These are phyloP conservation scores for Pulveroboletus frians DNA, from an alignment of 768 basidiomycete genomes.

Conservation along the genomic window DNA sequence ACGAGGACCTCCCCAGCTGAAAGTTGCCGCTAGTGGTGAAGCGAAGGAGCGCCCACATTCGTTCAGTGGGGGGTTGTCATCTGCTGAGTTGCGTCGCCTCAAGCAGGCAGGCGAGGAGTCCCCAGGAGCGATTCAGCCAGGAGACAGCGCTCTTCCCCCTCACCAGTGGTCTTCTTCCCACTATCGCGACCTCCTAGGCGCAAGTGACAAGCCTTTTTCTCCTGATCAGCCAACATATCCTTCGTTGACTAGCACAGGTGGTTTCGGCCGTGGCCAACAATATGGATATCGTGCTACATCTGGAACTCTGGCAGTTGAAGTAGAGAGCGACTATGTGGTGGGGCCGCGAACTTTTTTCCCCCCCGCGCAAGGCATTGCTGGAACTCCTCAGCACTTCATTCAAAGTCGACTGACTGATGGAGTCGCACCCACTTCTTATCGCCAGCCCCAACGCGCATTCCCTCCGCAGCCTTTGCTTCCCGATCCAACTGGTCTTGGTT, in stretches of 20 bases:
- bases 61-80: conserved; percentile 73
- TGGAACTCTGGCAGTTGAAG: conserved; percentile 18
- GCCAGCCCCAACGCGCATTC: conserved; percentile 54
- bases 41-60: conserved; percentile 76
- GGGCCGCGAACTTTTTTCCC: conserved; percentile 55
- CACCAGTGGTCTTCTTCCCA: conserved; percentile 50
- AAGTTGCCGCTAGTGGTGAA: conserved; percentile 48
- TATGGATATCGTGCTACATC: conserved; percentile 47
- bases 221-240: conserved; percentile 55
- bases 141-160: conserved; percentile 36
- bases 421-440: conserved; percentile 47
- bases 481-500: conserved; percentile 50
- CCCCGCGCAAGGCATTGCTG: conserved; percentile 37
- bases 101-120: conserved; percentile 57
- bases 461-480: conserved; percentile 54
- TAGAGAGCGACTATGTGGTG: conserved; percentile 49
- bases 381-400: conserved; percentile 42
- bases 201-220: conserved; percentile 39
- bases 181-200: conserved; percentile 40
- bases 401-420: conserved; percentile 49
- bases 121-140: conserved; percentile 29
- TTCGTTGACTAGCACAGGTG: conserved; percentile 49
- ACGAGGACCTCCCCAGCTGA: conserved; percentile 50
- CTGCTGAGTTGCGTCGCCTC: conserved; percentile 67
- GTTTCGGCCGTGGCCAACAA: conserved; percentile 48